phyloP scores from a whole-genome alignment of 1,284 basidiomycete species.

The Pseudozyma flocculosa region DNA sequence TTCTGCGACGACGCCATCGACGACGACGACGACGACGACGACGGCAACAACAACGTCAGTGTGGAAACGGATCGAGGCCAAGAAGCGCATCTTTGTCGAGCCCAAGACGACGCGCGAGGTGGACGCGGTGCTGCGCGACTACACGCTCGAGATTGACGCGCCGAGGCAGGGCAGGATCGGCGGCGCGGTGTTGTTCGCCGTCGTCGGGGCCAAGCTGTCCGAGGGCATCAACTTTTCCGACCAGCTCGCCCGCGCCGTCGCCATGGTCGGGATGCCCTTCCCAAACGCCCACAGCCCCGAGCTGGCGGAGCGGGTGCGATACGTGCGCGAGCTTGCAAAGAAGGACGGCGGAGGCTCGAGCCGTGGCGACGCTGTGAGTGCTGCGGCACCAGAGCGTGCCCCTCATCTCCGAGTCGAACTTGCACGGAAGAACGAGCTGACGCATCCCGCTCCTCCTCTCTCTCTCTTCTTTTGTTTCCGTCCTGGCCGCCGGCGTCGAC shows the following conservation, averaged over 20 bases:
- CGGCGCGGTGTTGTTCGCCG: conserved; percentile 67
- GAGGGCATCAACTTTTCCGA: conserved; percentile 92
- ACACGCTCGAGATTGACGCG: conserved; percentile 66
- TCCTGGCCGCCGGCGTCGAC: background rate
- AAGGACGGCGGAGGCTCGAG: background rate
- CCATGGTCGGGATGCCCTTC: conserved; percentile 86
- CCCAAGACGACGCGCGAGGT: conserved; percentile 76
- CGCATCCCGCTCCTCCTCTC: background rate
- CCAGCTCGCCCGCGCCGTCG: conserved; percentile 80
- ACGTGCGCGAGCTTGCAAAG: conserved; percentile 32
- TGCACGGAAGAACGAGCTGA: too few species aligned
- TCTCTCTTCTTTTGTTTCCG: background rate
- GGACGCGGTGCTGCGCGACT: conserved; percentile 75
- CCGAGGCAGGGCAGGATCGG: background rate
- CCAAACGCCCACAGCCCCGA: conserved; percentile 88
- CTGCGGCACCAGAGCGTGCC: conserved; percentile 13
- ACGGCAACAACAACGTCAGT: too few species aligned
- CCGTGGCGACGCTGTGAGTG: conserved; percentile 1
- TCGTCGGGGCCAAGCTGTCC: conserved; percentile 93
- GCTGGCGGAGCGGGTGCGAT: conserved; percentile 80
- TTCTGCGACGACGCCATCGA: too few species aligned
- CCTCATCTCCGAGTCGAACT: too few species aligned
- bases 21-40: too few species aligned
- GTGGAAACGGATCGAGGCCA: conserved; percentile 64
- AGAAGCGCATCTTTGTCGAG: conserved; percentile 88